phyloP scores from a whole-genome alignment of 257 asterid species.

The Solanum appendiculatum region DNA sequence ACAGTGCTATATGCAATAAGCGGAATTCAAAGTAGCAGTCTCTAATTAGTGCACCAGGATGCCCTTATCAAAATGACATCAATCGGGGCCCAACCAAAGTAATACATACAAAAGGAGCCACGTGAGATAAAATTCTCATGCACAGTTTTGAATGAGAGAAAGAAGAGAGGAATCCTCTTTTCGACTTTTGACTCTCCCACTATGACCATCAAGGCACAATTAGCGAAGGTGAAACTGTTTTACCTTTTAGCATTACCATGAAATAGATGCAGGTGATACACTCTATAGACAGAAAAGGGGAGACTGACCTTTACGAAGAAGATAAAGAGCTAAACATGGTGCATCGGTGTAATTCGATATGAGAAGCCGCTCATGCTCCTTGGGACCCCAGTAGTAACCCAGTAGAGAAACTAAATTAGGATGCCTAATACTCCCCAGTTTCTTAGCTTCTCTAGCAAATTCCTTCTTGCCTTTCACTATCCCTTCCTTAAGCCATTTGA shows the following conservation, averaged over 20 bases:
- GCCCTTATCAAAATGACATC: neutral
- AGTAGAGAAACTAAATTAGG: slow-evolving; percentile 59
- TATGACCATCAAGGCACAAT: neutral
- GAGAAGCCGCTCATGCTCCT: slow-evolving; percentile 75
- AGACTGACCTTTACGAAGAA: slow-evolving; percentile 53
- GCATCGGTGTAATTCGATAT: slow-evolving; percentile 48
- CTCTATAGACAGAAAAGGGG: neutral
- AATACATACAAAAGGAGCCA: neutral
- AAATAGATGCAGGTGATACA: neutral
- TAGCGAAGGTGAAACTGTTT: neutral
- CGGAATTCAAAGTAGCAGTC: neutral
- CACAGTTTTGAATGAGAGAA: neutral
- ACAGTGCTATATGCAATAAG: neutral
- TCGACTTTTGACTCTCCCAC: neutral
- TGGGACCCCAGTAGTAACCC: slow-evolving; percentile 90
- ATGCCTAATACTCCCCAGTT: slow-evolving; percentile 65
- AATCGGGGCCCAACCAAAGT: neutral
- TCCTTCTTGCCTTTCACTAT: slow-evolving; percentile 64
- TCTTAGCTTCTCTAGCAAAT: slow-evolving; percentile 70
- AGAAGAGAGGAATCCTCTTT: neutral
- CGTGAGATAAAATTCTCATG: neutral
- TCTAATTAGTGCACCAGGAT: neutral
- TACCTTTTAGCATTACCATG: neutral
- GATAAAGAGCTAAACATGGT: slow-evolving; percentile 65
- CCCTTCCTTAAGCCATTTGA: slow-evolving; percentile 78